Evolutionary conservation across 148 eudicot genomes (phyloP), one percentile per base, ranked within the genome.

Genomic region (Rhododendron molle): DNA sequence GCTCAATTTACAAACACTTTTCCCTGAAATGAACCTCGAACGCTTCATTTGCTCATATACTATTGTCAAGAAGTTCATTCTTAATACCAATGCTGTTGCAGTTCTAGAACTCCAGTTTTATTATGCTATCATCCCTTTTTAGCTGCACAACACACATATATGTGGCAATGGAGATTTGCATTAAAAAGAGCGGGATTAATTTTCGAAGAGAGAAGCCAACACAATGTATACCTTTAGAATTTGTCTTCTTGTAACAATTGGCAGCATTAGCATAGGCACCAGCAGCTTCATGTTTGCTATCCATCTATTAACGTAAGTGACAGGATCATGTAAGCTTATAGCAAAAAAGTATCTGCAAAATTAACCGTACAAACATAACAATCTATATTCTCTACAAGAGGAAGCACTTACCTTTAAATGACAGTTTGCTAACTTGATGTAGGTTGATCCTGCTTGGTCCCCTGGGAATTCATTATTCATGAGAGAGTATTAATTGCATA

Each of bases 271-370:
- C 93, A 84, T 87, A 91, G 38, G 91, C 89, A 58, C 54, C 71
- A 40, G 91, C 93, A 88, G 93, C 93, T 85, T 91, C 93, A 81
- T 91, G 93, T 83, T 85, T 91, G 88, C 91, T 88, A 76, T 85
- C 93, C 86, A 60, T 69, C 93, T 91, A 85, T 28, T 81, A 62
- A 83, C 3, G 76, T 5, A 21, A 16, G 12, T 1, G 23, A 40
- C 15, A 47, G 62, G 8, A 65, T 85, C 88, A 54, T 21, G 52
- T 49, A 28, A 49, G 73, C 71, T 30, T 56, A 83, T 21, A 43
- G 38, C 62, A 44, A 86, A 9, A 83, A 46, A 84, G 46, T 30
- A 62, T 76, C 1, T 9, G 28, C 26, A 81, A 86, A 49, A 52
- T 6, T 40, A 72, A 83, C 7, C 1, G n/a, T 20, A 46, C 15